Conservation (phyloP, 1,284 basidiomycete genomes). For the Tilletia horrida region DNA sequence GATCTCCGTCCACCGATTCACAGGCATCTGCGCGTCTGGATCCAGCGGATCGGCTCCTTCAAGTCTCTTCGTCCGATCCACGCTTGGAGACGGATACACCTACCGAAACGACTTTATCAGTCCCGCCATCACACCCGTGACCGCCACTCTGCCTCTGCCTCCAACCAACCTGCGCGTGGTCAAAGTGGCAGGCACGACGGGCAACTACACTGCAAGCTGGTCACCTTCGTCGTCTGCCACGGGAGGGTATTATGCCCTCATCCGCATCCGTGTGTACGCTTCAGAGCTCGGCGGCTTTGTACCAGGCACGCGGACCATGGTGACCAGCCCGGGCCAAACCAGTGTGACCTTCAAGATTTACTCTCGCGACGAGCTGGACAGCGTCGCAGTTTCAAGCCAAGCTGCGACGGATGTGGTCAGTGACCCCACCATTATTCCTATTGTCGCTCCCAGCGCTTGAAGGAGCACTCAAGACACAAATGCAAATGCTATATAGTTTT, state of each 20-base stretch:
- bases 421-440: not conserved
- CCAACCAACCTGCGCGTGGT: not conserved
- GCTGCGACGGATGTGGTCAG: constrained; percentile 1
- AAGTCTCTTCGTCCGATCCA: not conserved
- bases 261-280: constrained; percentile 10
- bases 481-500: too few species aligned
- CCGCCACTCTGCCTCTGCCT: not conserved
- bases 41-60: not conserved
- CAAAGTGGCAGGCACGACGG: constrained; percentile 1
- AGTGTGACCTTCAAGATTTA: not conserved
- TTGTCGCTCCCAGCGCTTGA: not conserved
- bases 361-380: not conserved
- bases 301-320: constrained; percentile 9
- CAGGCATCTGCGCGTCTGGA: constrained; percentile 1
- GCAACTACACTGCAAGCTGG: constrained; percentile 7
- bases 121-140: not conserved
- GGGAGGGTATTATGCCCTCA: constrained; percentile 3
- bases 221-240: not conserved
- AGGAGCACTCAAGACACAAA: too few species aligned
- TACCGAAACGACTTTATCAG: constrained; percentile 13
- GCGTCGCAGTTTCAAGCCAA: not conserved
- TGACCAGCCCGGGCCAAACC: not conserved
- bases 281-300: constrained; percentile 7
- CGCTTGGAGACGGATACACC: not conserved
- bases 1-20: constrained; percentile 5